Conservation (phyloP, 2,329 filamentous ascomycete species). For the Lachnellula suecica region DNA sequence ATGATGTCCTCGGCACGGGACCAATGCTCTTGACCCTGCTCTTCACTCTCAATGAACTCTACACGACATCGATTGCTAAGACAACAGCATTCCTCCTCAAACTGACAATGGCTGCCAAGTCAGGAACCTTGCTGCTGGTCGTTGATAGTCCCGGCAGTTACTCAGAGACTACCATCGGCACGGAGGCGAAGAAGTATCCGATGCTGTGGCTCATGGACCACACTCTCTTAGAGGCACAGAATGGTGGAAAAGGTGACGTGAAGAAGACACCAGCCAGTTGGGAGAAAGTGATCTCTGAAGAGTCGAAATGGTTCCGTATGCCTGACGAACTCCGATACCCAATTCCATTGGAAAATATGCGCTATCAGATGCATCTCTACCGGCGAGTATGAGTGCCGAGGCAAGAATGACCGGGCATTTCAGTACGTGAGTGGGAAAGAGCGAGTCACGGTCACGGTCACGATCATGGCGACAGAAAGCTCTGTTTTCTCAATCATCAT, state of each 20-base stretch:
- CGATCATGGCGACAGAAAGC: neutral
- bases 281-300: conserved; percentile 73
- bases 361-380: conserved; percentile 90
- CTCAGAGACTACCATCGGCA: conserved; percentile 72
- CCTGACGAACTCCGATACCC: conserved; percentile 69
- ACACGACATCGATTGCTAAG: conserved; percentile 68
- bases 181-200: conserved; percentile 68
- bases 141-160: conserved; percentile 94
- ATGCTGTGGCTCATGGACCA: conserved; percentile 94
- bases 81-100: conserved; percentile 75
- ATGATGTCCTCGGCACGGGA: conserved; percentile 26
- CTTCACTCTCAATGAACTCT: conserved; percentile 96
- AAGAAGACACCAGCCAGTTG: conserved; percentile 48
- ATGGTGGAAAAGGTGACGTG: conserved; percentile 33
- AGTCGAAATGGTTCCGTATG: conserved; percentile 84
- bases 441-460: neutral
- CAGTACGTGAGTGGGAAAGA: neutral
- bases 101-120: conserved; percentile 57
- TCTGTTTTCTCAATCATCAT: conserved; percentile 16
- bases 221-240: conserved; percentile 55
- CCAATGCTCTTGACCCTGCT: conserved; percentile 73
- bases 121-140: conserved; percentile 72
- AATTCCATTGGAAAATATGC: conserved; percentile 89
- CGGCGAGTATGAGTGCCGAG: conserved; percentile 34
- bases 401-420: neutral